Evolutionary conservation across 1,139 yeast genomes (phyloP), one percentile per base, ranked within the genome.

Genomic region (Citeromyces hawaiiensis): DNA sequence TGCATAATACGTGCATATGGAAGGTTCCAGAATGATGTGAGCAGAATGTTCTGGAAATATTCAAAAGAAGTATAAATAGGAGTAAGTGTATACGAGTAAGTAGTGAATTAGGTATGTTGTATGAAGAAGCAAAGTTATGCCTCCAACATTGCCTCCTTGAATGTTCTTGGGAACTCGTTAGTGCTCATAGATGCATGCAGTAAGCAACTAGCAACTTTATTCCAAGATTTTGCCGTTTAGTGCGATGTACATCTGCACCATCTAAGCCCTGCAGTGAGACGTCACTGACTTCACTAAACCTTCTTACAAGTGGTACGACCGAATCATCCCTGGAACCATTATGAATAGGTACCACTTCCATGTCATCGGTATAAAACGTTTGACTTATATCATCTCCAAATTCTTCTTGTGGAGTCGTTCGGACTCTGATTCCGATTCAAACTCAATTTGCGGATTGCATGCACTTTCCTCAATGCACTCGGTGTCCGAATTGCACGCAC

Each of bases 241-340:
- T 14, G 8, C 5, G 8, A 29, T 29, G 4, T 29, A 5, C 9
- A 29, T 29, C 32, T 29, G 32, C 9, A 10, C 9, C 32, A 5
- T 29, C 32, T 29, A 29, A 10, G 15, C 9, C 32, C 32, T 29
- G 32, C 32, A 29, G 32, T 29, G 32, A 29, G 9, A 10, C 32
- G 9, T 29, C 32, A 9, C 32, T 29, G 32, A 29, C 32, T 29
- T 29, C 32, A 29, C 32, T 29, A 29, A 29, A 5, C 9, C 32
- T 29, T 29, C 32, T 29, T 10, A 29, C 32, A 29, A 29, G 32
- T 5, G 32, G 32, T 29, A 29, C 32, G 9, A 29, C 32, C 4
- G 32, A 29, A 29, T 29, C 32, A 29, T 29, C 32, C 32, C 32
- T 29, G 32, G 32, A 29, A 29, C 32, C 32, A 10, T 29, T 29